phyloP scores from a whole-genome alignment of 2,329 filamentous ascomycete genomes.

The Talaromyces sp. region DNA sequence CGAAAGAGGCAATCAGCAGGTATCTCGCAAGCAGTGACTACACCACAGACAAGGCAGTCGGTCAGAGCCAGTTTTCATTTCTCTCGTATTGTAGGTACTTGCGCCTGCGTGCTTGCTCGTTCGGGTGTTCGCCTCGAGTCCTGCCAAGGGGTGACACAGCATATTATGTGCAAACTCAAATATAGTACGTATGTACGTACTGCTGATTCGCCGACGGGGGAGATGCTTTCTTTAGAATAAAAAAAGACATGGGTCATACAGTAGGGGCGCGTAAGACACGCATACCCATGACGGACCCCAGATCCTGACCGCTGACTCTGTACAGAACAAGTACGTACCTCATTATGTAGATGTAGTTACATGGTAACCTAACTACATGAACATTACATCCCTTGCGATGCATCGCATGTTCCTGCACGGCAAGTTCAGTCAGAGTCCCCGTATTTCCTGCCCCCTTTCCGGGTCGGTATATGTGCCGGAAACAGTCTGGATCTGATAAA shows the following conservation, averaged over 20 bases:
- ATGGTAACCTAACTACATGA: too few species aligned
- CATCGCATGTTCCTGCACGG: background rate
- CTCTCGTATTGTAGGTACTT: background rate
- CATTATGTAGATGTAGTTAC: too few species aligned
- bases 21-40: background rate
- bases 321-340: background rate
- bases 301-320: background rate
- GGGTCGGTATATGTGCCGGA: background rate
- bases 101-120: background rate
- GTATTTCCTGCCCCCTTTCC: background rate
- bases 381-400: background rate
- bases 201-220: background rate
- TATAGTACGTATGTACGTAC: background rate
- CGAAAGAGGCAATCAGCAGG: background rate
- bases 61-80: background rate
- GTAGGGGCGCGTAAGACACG: conserved; percentile 3
- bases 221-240: background rate
- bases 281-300: background rate
- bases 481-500: background rate
- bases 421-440: background rate
- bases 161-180: background rate
- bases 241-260: background rate
- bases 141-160: background rate
- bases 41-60: background rate
- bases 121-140: background rate